Evolutionary conservation across 83 land plant genomes (phyloP).

Genomic region (Picea mariana): DNA sequence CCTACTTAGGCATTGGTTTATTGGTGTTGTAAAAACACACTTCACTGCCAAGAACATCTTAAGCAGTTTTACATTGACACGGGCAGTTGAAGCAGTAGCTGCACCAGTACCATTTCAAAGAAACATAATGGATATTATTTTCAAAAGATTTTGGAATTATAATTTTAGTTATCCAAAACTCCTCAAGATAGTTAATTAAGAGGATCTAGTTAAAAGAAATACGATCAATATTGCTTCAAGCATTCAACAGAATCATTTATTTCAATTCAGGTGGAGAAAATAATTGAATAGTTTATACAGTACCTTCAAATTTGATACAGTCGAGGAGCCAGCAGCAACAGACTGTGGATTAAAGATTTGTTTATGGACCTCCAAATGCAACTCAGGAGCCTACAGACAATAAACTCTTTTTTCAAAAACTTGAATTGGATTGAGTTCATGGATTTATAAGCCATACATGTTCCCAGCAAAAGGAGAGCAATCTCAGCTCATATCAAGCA

Average conservation of each 20-base stretch:
- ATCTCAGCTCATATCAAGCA: not conserved
- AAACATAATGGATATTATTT: not conserved
- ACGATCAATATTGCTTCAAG: not conserved
- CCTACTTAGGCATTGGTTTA: not conserved
- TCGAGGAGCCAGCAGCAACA: slow-evolving; percentile 8
- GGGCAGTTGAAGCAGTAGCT: not conserved
- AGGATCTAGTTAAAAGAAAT: not conserved
- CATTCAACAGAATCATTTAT: not conserved
- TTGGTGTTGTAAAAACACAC: not conserved
- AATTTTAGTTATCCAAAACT: not conserved
- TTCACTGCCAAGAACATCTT: not conserved
- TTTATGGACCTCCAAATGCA: slow-evolving; percentile 38
- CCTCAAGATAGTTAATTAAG: not conserved
- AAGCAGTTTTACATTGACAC: not conserved
- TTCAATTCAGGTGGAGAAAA: not conserved
- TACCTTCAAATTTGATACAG: slow-evolving; percentile 14
- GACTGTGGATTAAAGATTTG: slow-evolving; percentile 21
- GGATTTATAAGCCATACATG: not conserved
- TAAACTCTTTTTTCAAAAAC: not conserved
- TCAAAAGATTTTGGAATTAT: not conserved
- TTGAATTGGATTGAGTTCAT: not conserved
- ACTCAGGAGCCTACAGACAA: slow-evolving; percentile 27
- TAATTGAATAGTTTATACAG: not conserved
- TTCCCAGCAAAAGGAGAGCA: not conserved
- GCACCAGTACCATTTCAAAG: not conserved